Evolutionary conservation across 306 rosid species (phyloP).

Genomic region (Lathyrus tuberosus): DNA sequence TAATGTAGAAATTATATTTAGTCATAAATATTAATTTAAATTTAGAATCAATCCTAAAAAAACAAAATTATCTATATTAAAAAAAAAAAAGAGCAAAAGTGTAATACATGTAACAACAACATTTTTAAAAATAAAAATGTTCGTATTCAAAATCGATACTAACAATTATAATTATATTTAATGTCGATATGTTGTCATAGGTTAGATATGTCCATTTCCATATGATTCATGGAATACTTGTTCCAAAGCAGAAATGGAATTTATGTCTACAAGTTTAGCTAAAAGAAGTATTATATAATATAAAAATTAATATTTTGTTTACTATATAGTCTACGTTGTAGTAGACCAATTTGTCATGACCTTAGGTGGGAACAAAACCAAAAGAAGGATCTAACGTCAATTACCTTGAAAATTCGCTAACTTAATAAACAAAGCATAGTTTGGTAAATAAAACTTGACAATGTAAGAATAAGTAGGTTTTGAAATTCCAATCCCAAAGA

Average conservation of each 20-base stretch:
- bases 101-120: too few species aligned
- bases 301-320: background rate
- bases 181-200: too few species aligned
- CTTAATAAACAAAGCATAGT: conserved; percentile 12
- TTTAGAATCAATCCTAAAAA: too few species aligned
- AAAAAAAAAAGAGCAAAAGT: too few species aligned
- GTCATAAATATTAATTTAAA: too few species aligned
- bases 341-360: background rate
- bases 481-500: background rate
- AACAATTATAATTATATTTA: too few species aligned
- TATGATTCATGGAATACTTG: conserved; percentile 22
- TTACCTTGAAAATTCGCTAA: background rate
- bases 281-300: background rate
- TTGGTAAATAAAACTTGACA: conserved; percentile 11
- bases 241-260: conserved; percentile 17
- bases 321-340: background rate
- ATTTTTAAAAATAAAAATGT: too few species aligned
- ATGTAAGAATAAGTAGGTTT: background rate
- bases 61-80: too few species aligned
- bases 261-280: background rate
- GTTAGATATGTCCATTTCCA: background rate
- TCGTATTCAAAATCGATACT: too few species aligned
- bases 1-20: background rate
- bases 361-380: conserved; percentile 4
- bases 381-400: conserved; percentile 23